Percentiles rank a stretch among this genome's conserved stretches.
phyloP scores from a whole-genome alignment of 2,329 filamentous ascomycete species.

The Scedosporium aurantiacum region DNA sequence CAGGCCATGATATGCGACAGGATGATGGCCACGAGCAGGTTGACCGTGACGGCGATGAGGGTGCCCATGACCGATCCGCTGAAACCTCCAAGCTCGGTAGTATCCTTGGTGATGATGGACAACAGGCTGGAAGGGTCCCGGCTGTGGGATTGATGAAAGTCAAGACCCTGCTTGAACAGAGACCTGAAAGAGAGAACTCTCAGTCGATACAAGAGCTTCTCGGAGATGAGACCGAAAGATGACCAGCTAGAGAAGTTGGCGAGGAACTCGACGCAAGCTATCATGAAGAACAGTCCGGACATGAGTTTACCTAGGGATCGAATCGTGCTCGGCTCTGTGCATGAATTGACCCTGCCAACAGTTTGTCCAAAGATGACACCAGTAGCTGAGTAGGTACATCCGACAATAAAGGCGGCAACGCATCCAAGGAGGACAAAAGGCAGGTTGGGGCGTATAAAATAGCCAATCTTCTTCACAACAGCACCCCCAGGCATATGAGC shows the following conservation, averaged over 20 bases:
- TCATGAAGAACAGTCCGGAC: slow-evolving; percentile 44
- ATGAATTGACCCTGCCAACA: slow-evolving; percentile 34
- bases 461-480: slow-evolving; percentile 25
- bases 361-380: slow-evolving; percentile 38
- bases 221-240: slow-evolving; percentile 38
- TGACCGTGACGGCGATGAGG: slow-evolving; percentile 55
- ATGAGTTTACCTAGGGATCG: slow-evolving; percentile 32
- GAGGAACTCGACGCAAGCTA: slow-evolving; percentile 34
- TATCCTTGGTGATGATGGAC: slow-evolving; percentile 59
- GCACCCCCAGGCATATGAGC: slow-evolving; percentile 26
- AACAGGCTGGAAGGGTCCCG: slow-evolving; percentile 52
- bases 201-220: slow-evolving; percentile 53
- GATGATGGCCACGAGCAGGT: slow-evolving; percentile 56
- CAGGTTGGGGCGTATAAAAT: slow-evolving; percentile 27
- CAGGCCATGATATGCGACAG: slow-evolving; percentile 62
- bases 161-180: slow-evolving; percentile 53
- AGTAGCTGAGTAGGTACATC: slow-evolving; percentile 39
- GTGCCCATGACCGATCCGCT: slow-evolving; percentile 62
- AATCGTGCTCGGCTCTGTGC: slow-evolving; percentile 27
- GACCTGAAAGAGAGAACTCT: slow-evolving; percentile 54
- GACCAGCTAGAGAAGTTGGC: slow-evolving; percentile 47
- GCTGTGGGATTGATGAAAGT: slow-evolving; percentile 59
- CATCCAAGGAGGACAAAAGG: slow-evolving; percentile 28
- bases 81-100: slow-evolving; percentile 54
- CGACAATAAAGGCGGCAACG: slow-evolving; percentile 40